phyloP scores from a whole-genome alignment of 305 asterid genomes.

The Solanum aculeatissimum region DNA sequence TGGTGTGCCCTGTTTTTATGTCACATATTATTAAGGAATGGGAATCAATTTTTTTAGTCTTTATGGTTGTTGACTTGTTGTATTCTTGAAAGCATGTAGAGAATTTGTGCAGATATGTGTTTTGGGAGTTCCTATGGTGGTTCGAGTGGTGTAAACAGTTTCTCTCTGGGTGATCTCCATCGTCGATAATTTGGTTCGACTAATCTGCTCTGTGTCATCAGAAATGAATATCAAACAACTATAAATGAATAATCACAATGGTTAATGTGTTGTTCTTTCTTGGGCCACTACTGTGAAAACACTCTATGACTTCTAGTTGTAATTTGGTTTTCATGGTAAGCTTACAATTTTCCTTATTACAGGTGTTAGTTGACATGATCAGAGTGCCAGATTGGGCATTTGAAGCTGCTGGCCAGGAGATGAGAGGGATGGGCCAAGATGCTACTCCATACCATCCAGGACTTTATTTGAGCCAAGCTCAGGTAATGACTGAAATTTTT shows the following conservation, averaged over 20 bases:
- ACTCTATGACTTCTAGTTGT: neutral
- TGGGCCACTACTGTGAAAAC: neutral
- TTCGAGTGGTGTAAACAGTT: neutral
- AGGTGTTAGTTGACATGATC: conserved; percentile 89
- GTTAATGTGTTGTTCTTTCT: neutral
- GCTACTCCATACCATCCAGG: conserved; percentile 85
- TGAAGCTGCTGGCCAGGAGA: conserved; percentile 97
- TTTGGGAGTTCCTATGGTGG: neutral
- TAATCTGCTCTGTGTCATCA: neutral
- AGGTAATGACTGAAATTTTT: conserved; percentile 34
- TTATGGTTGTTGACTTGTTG: neutral
- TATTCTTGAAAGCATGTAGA: neutral
- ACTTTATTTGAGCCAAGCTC: conserved; percentile 75
- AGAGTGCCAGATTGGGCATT: conserved; percentile 95
- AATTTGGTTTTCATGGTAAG: neutral
- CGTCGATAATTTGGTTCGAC: neutral
- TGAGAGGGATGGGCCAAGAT: conserved; percentile 93
- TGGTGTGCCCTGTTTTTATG: neutral
- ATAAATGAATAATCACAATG: neutral
- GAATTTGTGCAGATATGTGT: neutral
- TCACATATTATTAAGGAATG: neutral
- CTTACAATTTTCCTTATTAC: conserved; percentile 6
- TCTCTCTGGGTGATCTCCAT: neutral
- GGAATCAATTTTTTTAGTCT: neutral
- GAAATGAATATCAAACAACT: neutral